phyloP scores from a whole-genome alignment of 192 early-diverging fungal species.

The Pilobolus umbonatus region DNA sequence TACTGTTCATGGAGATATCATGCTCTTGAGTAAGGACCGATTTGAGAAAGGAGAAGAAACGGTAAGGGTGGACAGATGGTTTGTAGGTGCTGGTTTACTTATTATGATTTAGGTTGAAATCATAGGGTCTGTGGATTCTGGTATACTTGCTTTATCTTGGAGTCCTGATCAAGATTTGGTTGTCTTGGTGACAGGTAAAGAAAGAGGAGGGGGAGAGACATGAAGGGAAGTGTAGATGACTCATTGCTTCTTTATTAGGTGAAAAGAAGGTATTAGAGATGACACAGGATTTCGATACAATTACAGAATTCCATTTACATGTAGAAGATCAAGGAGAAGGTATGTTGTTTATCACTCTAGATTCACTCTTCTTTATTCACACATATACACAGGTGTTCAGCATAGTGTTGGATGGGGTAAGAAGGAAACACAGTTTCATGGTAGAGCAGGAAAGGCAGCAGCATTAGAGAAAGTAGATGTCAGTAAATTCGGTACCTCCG shows the following conservation, averaged over 20 bases:
- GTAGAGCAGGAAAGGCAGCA: conserved; percentile 76
- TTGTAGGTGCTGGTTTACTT: background rate
- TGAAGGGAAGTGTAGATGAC: background rate
- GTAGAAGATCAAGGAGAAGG: conserved; percentile 68
- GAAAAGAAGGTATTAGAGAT: conserved; percentile 70
- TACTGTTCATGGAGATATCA: conserved; percentile 53
- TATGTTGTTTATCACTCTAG: background rate
- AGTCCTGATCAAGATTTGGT: conserved; percentile 88
- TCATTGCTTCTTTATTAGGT: conserved; percentile 28
- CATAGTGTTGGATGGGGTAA: conserved; percentile 95
- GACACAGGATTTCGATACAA: conserved; percentile 91
- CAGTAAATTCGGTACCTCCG: conserved; percentile 39
- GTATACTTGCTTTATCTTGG: conserved; percentile 71
- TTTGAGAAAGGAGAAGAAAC: conserved; percentile 36
- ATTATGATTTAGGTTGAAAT: conserved; percentile 42
- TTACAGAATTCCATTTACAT: conserved; percentile 75
- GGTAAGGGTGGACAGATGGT: conserved; percentile 11
- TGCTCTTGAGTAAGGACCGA: conserved; percentile 38
- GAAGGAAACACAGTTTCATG: conserved; percentile 97
- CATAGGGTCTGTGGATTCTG: conserved; percentile 73
- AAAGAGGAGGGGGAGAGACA: background rate
- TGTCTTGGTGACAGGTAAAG: conserved; percentile 68
- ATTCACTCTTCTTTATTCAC: background rate
- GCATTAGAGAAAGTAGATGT: conserved; percentile 47
- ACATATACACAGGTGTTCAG: conserved; percentile 41